phyloP scores from a whole-genome alignment of 495 filamentous ascomycete species.

The Sabuloglossum arenarium region DNA sequence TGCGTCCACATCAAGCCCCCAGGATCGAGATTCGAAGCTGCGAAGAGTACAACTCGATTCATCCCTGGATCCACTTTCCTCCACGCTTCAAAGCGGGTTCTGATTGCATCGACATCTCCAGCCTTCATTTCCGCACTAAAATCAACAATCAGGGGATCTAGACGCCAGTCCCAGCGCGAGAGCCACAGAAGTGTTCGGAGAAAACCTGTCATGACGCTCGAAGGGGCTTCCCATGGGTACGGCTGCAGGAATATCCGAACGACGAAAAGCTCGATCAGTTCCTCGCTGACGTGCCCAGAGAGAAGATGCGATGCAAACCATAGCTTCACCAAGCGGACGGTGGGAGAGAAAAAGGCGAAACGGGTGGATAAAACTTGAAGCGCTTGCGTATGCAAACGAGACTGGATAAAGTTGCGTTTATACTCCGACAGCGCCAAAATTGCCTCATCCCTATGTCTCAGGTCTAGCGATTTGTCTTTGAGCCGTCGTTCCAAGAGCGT shows the following conservation, averaged over 20 bases:
- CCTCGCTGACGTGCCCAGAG: slow-evolving; percentile 47
- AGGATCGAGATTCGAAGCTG: slow-evolving; percentile 54
- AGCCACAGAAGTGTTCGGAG: slow-evolving; percentile 56
- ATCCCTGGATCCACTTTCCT: slow-evolving; percentile 73
- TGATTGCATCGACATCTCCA: slow-evolving; percentile 36
- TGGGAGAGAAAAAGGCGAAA: slow-evolving; percentile 59
- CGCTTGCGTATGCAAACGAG: slow-evolving; percentile 60
- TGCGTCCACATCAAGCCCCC: slow-evolving; percentile 69
- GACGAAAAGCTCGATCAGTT: slow-evolving; percentile 64
- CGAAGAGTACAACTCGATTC: slow-evolving; percentile 66
- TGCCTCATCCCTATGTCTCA: slow-evolving; percentile 39
- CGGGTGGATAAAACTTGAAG: slow-evolving; percentile 60
- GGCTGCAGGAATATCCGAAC: slow-evolving; percentile 59
- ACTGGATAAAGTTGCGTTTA: slow-evolving; percentile 46
- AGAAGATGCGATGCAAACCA: slow-evolving; percentile 83
- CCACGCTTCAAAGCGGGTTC: slow-evolving; percentile 54
- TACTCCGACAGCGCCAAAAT: slow-evolving; percentile 46
- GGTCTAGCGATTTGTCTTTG: slow-evolving; percentile 45
- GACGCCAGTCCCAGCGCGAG: slow-evolving; percentile 78
- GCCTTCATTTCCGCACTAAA: slow-evolving; percentile 32
- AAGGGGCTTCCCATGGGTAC: slow-evolving; percentile 61
- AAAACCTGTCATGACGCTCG: slow-evolving; percentile 63
- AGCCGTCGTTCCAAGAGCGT: slow-evolving; percentile 54
- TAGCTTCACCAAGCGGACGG: slow-evolving; percentile 69
- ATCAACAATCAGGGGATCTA: slow-evolving; percentile 62